A percentile compares a stretch with the other conserved stretches of the same genome.
phyloP scores from a whole-genome alignment of 2,329 filamentous ascomycete genomes.

The Fusarium staphyleae region DNA sequence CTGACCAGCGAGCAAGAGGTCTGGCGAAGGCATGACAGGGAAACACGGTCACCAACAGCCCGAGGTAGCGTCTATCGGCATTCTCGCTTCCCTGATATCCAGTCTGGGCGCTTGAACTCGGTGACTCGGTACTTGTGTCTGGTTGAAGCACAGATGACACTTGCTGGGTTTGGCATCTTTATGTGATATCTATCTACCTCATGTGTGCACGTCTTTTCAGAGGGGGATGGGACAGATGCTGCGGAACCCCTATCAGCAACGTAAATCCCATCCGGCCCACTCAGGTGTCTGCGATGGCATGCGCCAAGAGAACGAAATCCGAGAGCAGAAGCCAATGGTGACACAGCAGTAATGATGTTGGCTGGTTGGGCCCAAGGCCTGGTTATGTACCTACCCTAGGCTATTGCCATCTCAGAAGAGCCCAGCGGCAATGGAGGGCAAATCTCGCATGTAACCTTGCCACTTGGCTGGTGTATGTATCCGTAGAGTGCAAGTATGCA shows the following conservation, averaged over 20 bases:
- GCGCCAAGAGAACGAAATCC: not conserved
- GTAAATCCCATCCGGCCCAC: not conserved
- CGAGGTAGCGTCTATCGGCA: not conserved
- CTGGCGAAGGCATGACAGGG: not conserved
- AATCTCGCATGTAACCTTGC: not conserved
- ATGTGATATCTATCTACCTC: no score
- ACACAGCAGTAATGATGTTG: not conserved
- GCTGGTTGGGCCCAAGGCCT: no score
- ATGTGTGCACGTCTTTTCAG: not conserved
- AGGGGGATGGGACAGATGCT: not conserved
- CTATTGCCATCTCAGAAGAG: not conserved
- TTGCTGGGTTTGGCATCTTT: not conserved
- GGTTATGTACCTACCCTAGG: not conserved
- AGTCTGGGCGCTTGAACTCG: not conserved
- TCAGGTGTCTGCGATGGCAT: not conserved
- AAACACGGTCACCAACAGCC: not conserved
- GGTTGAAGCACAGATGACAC: not conserved
- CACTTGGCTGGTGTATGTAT: slow-evolving; percentile 1
- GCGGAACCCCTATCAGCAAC: slow-evolving; percentile 1
- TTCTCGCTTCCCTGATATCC: not conserved
- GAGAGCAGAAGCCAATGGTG: not conserved
- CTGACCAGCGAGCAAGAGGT: not conserved
- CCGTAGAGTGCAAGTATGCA: slow-evolving; percentile 9
- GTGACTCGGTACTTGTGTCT: no score
- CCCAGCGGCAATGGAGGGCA: slow-evolving; percentile 6